A percentile compares a stretch with the other conserved stretches of the same genome.
Evolutionary conservation across 2,329 filamentous ascomycete genomes (phyloP).

Genomic region (Westerdykella sp.): DNA sequence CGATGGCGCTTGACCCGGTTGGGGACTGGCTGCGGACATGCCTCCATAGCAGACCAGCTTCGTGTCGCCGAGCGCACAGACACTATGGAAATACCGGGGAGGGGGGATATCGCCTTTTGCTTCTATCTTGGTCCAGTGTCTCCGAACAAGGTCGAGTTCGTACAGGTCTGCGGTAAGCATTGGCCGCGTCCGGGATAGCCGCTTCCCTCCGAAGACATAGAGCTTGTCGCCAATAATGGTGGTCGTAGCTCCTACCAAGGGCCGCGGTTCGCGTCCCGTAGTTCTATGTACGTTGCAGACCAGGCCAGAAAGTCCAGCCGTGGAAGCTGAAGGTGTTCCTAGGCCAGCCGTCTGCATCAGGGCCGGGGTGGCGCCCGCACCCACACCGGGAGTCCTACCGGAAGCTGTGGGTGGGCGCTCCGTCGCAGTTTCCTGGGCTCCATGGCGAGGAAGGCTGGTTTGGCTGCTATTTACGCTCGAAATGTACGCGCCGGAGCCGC

Average conservation of each 20-base stretch:
- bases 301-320: conserved; percentile 59
- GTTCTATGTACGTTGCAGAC: conserved; percentile 71
- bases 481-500: conserved; percentile 32
- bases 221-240: conserved; percentile 93
- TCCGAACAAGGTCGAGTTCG: conserved; percentile 81
- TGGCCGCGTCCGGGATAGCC: conserved; percentile 76
- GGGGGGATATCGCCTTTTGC: conserved; percentile 79
- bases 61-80: conserved; percentile 86
- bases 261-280: conserved; percentile 83
- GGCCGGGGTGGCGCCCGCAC: conserved; percentile 44
- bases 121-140: conserved; percentile 90
- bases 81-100: conserved; percentile 93
- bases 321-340: conserved; percentile 37
- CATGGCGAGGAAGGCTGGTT: conserved; percentile 41
- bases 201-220: conserved; percentile 90
- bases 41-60: conserved; percentile 97
- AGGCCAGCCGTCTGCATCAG: conserved; percentile 34
- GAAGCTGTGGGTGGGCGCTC: conserved; percentile 31
- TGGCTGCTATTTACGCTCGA: conserved; percentile 43
- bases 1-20: conserved; percentile 32
- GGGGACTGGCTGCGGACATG: conserved; percentile 72
- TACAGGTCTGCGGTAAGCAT: conserved; percentile 86
- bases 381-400: conserved; percentile 32
- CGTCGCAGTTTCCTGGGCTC: conserved; percentile 37
- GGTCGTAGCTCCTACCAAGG: conserved; percentile 89